Percentiles rank a stretch among this genome's conserved stretches.
Evolutionary conservation across 352 stramenopile species (phyloP).

Genomic region (Globisporangium middletonii): DNA sequence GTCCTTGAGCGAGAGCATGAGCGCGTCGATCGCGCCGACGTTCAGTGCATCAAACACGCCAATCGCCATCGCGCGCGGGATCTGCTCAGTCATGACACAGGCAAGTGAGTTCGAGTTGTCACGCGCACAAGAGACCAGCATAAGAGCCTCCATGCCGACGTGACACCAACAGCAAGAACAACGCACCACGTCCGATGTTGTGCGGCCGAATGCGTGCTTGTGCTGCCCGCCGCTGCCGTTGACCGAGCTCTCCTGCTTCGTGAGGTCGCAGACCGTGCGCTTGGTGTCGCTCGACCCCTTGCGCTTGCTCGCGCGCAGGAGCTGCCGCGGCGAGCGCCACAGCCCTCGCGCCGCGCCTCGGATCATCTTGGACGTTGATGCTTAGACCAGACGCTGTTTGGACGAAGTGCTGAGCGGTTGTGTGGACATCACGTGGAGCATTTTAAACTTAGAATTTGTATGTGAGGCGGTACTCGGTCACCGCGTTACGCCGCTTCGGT

Average conservation of each 20-base stretch:
- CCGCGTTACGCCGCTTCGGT: too few relatives aligned
- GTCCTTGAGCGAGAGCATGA: constrained; percentile 28
- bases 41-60: constrained; percentile 25
- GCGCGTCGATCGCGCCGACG: constrained; percentile 34
- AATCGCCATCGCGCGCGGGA: constrained; percentile 35
- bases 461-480: too few relatives aligned
- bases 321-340: constrained; percentile 51
- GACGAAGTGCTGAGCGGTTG: too few relatives aligned
- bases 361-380: constrained; percentile 29
- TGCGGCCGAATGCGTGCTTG: constrained; percentile 42
- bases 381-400: neutral
- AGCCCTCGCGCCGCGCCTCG: constrained; percentile 27
- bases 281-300: constrained; percentile 12
- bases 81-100: constrained; percentile 15
- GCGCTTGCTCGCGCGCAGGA: constrained; percentile 32
- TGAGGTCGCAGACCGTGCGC: constrained; percentile 5
- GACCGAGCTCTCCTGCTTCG: constrained; percentile 37
- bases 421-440: too few relatives aligned
- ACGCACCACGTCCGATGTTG: constrained; percentile 33
- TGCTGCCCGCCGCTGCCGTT: constrained; percentile 24
- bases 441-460: too few relatives aligned
- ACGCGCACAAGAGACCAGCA: too few relatives aligned
- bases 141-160: neutral
- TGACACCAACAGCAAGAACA: neutral
- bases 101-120: neutral